phyloP scores from a whole-genome alignment of 768 basidiomycete species.

The Phaffia tasmanica region DNA sequence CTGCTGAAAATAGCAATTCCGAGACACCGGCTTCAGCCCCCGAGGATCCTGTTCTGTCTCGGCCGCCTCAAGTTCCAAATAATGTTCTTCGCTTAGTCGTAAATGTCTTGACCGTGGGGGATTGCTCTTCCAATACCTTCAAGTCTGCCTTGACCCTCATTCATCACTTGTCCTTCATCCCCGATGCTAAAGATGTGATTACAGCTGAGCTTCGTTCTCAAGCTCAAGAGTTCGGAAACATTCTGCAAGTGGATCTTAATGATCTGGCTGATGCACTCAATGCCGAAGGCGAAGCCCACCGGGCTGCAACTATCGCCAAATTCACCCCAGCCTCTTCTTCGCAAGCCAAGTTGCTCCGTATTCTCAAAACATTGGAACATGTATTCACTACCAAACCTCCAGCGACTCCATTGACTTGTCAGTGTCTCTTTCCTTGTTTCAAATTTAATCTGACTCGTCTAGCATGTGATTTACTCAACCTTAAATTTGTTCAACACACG shows the following conservation, averaged over 20 bases:
- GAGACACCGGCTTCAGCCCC: not conserved
- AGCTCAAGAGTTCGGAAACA: slow-evolving; percentile 76
- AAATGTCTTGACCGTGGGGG: slow-evolving; percentile 92
- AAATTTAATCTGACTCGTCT: not conserved
- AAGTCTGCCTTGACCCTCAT: slow-evolving; percentile 83
- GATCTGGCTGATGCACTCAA: slow-evolving; percentile 58
- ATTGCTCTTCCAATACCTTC: slow-evolving; percentile 94
- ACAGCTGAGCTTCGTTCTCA: slow-evolving; percentile 74
- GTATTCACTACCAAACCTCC: slow-evolving; percentile 55
- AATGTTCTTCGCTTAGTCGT: slow-evolving; percentile 79
- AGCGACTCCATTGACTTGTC: slow-evolving; percentile 4
- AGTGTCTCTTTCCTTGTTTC: not conserved
- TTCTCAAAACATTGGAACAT: slow-evolving; percentile 95
- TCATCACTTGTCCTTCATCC: slow-evolving; percentile 78
- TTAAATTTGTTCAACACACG: not conserved
- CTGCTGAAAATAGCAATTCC: not conserved
- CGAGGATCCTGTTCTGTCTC: slow-evolving; percentile 41
- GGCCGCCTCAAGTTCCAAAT: slow-evolving; percentile 74
- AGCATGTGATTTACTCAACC: not conserved
- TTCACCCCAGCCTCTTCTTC: slow-evolving; percentile 89
- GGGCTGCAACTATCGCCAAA: slow-evolving; percentile 57
- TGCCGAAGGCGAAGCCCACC: slow-evolving; percentile 46
- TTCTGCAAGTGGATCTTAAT: slow-evolving; percentile 62
- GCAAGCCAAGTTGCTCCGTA: slow-evolving; percentile 90
- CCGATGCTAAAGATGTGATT: slow-evolving; percentile 77